Percentiles rank a stretch among this genome's conserved stretches.
These are phyloP conservation scores for Penicillium cosmopolitanum DNA, from an alignment of 495 filamentous ascomycete species.

Conservation along the genomic window DNA sequence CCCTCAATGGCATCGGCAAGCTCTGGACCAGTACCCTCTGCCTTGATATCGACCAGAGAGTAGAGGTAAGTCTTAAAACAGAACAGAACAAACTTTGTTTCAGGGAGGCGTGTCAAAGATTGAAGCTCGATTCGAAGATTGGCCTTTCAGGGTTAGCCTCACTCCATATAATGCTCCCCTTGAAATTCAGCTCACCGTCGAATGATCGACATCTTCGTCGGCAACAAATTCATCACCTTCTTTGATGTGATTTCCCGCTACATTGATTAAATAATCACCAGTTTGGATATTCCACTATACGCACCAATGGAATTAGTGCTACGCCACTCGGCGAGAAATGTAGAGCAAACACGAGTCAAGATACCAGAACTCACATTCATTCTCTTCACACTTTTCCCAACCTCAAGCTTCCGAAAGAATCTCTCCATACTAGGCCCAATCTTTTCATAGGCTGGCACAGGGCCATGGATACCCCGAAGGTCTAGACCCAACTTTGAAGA, in stretches of 20 bases:
- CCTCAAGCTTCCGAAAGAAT: constrained; percentile 1
- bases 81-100: constrained; percentile 5
- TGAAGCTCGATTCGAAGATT: constrained; percentile 3
- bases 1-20: constrained; percentile 6
- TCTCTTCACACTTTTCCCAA: constrained; percentile 4
- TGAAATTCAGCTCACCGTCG: not conserved
- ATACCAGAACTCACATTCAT: not conserved
- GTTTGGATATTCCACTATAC: constrained; percentile 1
- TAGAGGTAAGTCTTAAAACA: constrained; percentile 5
- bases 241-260: constrained; percentile 2
- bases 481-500: not conserved
- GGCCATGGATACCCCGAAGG: not conserved
- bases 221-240: constrained; percentile 3
- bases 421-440: constrained; percentile 7
- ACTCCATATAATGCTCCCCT: not conserved
- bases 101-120: not conserved
- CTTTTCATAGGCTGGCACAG: constrained; percentile 2
- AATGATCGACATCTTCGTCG: constrained; percentile 5
- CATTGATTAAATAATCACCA: constrained; percentile 1
- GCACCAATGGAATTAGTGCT: not conserved
- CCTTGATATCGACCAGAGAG: constrained; percentile 1
- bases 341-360: not conserved
- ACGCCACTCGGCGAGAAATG: too few relatives aligned
- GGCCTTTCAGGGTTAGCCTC: not conserved
- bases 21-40: not conserved